Conservation (phyloP, 768 basidiomycete species). For the Agaricus blazei region DNA sequence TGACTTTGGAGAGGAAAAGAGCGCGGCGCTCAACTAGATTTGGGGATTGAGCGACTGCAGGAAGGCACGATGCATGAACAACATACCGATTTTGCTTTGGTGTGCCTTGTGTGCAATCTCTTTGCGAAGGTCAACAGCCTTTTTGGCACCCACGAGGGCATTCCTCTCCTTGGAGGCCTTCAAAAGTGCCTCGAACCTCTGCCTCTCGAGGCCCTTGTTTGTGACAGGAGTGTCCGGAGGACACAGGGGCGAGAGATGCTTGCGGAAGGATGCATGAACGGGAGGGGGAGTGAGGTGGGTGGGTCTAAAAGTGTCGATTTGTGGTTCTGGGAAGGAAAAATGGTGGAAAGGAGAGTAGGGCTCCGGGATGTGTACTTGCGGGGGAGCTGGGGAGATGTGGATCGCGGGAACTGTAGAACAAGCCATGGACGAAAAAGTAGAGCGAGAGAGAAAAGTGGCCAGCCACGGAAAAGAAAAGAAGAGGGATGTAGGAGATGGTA, state of each 20-base stretch:
- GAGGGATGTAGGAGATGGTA: conserved; percentile 23
- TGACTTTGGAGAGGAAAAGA: conserved; percentile 68
- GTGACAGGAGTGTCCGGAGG: conserved; percentile 29
- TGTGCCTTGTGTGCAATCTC: conserved; percentile 72
- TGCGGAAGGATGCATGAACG: conserved; percentile 33
- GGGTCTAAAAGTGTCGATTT: conserved; percentile 54
- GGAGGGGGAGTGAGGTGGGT: conserved; percentile 55
- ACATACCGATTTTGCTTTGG: conserved; percentile 68
- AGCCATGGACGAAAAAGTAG: conserved; percentile 32
- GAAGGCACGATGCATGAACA: not conserved
- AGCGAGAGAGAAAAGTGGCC: conserved; percentile 17
- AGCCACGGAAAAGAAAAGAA: conserved; percentile 30
- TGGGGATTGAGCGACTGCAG: not conserved
- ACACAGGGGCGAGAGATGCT: conserved; percentile 47
- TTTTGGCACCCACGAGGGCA: conserved; percentile 32
- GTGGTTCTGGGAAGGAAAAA: conserved; percentile 22
- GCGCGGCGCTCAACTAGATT: conserved; percentile 67
- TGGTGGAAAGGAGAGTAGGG: conserved; percentile 61
- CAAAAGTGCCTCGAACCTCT: conserved; percentile 61
- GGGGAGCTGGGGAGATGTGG: conserved; percentile 62
- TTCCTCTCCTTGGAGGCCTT: conserved; percentile 56
- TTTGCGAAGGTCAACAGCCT: conserved; percentile 58
- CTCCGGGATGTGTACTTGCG: conserved; percentile 43
- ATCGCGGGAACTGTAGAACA: conserved; percentile 57
- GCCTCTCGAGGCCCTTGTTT: conserved; percentile 53